Percentiles rank a stretch among this genome's conserved stretches.
These are phyloP conservation scores for Fusarium concolor DNA, from an alignment of 2,329 filamentous ascomycete species.

Conservation along the genomic window DNA sequence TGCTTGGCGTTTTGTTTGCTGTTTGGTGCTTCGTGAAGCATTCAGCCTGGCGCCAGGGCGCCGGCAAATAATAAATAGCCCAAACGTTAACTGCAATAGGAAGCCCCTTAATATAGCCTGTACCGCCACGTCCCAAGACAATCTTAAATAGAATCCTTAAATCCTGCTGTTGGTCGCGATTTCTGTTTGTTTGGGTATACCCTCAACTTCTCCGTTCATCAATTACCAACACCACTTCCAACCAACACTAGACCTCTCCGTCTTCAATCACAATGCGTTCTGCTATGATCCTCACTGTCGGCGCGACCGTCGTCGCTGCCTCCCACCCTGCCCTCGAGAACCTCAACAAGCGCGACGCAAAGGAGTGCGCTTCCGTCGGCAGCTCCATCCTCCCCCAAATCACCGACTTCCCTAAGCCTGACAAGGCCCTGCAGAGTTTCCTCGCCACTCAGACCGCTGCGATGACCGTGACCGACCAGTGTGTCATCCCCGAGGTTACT, in stretches of 20 bases:
- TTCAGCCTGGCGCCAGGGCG: not conserved
- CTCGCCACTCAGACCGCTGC: constrained; percentile 37
- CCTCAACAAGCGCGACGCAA: constrained; percentile 34
- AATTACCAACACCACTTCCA: not conserved
- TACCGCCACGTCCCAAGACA: not conserved
- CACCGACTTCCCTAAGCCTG: constrained; percentile 38
- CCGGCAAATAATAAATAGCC: not conserved
- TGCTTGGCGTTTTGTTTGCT: not conserved
- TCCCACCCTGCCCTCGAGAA: constrained; percentile 4
- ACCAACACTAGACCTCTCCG: not conserved
- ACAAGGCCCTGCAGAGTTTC: constrained; percentile 31
- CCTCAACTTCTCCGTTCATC: not conserved
- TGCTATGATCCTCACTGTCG: constrained; percentile 26
- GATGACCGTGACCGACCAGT: constrained; percentile 37
- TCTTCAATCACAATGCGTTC: constrained; percentile 18
- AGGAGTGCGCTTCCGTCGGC: constrained; percentile 39
- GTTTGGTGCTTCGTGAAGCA: constrained; percentile 1
- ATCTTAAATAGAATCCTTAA: constrained; percentile 1
- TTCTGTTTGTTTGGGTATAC: not conserved
- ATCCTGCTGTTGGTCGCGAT: not conserved
- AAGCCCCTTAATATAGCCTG: not conserved
- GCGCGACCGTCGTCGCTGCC: constrained; percentile 21
- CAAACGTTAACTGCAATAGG: not conserved
- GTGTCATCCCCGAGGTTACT: constrained; percentile 45
- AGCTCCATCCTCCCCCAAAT: constrained; percentile 33